phyloP scores from a whole-genome alignment of 2,329 filamentous ascomycete species.

The Diaporthe sp. region DNA sequence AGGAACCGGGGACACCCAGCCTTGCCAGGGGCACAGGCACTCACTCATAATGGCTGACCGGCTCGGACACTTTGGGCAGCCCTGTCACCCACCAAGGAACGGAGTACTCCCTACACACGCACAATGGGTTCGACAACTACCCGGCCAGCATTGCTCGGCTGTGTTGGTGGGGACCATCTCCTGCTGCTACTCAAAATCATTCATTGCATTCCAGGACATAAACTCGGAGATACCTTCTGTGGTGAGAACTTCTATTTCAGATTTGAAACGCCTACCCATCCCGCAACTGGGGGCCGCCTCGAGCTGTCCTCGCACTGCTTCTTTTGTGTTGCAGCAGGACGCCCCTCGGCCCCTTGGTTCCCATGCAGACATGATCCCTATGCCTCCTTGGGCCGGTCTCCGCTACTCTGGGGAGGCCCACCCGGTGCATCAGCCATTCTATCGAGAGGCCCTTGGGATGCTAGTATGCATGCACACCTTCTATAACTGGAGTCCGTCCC shows the following conservation, averaged over 20 bases:
- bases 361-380: conserved; percentile 2
- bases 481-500: conserved; percentile 15
- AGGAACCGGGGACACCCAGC: not conserved
- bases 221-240: not conserved
- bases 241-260: conserved; percentile 19
- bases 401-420: not conserved
- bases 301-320: conserved; percentile 10
- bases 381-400: conserved; percentile 2
- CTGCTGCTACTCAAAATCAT: not conserved
- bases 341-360: not conserved
- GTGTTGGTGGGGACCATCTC: not conserved
- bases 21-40: not conserved
- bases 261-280: conserved; percentile 9
- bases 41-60: too few species aligned
- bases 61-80: not conserved
- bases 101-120: not conserved
- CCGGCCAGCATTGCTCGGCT: not conserved
- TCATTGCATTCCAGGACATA: not conserved
- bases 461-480: conserved; percentile 11
- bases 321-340: not conserved
- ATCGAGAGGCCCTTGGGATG: conserved; percentile 6
- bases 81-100: not conserved
- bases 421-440: conserved; percentile 19
- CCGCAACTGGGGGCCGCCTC: not conserved
- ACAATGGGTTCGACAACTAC: not conserved